Conservation (phyloP, 768 basidiomycete genomes). For the Podaxis sp. region DNA sequence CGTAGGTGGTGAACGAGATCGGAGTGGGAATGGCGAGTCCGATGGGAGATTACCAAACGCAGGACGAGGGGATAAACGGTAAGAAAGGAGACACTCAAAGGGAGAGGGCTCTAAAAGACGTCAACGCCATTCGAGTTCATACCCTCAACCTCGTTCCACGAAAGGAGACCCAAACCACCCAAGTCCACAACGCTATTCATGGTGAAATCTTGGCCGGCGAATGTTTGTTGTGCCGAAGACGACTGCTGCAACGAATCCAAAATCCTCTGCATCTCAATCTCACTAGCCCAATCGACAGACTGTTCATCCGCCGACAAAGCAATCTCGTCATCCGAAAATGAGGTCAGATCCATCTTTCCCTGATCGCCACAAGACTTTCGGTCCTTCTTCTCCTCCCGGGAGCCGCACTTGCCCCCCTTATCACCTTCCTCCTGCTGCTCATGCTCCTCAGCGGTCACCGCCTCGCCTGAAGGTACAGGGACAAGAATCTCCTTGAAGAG, state of each 20-base stretch:
- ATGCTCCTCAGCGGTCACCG: constrained; percentile 21
- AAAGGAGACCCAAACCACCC: constrained; percentile 3
- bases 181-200: not conserved
- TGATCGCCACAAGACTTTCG: constrained; percentile 14
- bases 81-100: not conserved
- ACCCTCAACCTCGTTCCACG: constrained; percentile 14
- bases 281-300: constrained; percentile 30
- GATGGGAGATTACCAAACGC: constrained; percentile 7
- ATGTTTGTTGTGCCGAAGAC: constrained; percentile 31
- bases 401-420: constrained; percentile 15
- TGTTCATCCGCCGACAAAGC: constrained; percentile 10
- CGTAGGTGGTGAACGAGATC: not conserved
- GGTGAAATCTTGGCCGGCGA: constrained; percentile 16
- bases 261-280: constrained; percentile 59
- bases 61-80: constrained; percentile 1
- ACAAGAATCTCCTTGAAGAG: constrained; percentile 66
- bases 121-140: constrained; percentile 14
- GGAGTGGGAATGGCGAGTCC: not conserved
- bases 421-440: constrained; percentile 13
- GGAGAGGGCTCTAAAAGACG: constrained; percentile 8
- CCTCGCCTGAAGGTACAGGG: constrained; percentile 38
- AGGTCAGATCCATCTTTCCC: constrained; percentile 16
- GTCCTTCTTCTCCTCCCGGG: constrained; percentile 14
- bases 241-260: constrained; percentile 32
- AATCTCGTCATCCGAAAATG: not conserved